These are phyloP conservation scores for Psilocybe cyanescens DNA, from an alignment of 768 basidiomycete genomes.

Conservation along the genomic window DNA sequence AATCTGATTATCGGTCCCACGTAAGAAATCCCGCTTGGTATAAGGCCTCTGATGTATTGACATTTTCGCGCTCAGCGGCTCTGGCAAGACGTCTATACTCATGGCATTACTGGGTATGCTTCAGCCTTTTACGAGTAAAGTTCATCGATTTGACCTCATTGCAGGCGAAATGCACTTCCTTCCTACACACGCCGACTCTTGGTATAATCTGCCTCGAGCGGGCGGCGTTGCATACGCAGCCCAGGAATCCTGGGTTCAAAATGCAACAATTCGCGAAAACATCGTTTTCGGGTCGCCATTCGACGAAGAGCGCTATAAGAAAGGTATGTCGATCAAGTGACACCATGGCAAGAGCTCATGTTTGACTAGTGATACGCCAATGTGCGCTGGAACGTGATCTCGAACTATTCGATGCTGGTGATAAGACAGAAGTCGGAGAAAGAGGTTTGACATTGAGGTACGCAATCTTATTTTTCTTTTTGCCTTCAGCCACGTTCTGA, in stretches of 20 bases:
- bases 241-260: constrained; percentile 13
- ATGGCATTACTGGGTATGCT: constrained; percentile 10
- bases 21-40: background rate
- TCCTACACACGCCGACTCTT: background rate
- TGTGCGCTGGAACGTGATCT: constrained; percentile 77
- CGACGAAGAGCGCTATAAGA: constrained; percentile 12
- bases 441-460: constrained; percentile 60
- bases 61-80: constrained; percentile 1
- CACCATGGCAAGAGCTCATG: background rate
- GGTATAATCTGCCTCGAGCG: constrained; percentile 13
- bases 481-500: background rate
- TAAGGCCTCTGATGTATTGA: background rate
- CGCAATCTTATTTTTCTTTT: background rate
- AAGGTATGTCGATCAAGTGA: background rate
- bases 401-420: constrained; percentile 67
- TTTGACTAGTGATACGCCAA: constrained; percentile 58
- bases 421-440: constrained; percentile 72
- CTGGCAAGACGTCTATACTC: constrained; percentile 11
- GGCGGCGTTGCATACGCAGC: constrained; percentile 14
- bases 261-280: constrained; percentile 13
- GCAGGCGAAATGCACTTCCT: constrained; percentile 14
- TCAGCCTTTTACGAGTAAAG: background rate
- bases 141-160: background rate
- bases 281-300: constrained; percentile 6
- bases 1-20: constrained; percentile 15